Conservation (phyloP, 306 rosid genomes). For the Alnus glutinosa region DNA sequence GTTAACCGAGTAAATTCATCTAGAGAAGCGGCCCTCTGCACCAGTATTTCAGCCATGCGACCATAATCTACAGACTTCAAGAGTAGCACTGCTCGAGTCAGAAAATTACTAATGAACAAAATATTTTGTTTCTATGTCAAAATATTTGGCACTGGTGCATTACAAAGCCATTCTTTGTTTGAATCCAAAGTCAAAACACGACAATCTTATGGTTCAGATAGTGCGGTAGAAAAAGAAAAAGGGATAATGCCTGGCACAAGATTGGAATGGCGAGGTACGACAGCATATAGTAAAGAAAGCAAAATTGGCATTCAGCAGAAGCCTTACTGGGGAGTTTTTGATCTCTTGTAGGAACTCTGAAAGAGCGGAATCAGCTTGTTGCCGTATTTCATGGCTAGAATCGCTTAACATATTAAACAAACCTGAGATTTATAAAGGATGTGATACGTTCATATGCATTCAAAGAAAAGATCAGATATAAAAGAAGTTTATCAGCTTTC, state of each 20-base stretch:
- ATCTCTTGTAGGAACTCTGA: constrained; percentile 99
- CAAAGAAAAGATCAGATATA: constrained; percentile 10
- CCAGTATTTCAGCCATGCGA: constrained; percentile 98
- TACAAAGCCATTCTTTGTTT: constrained; percentile 24
- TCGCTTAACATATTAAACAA: constrained; percentile 98
- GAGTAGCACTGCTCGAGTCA: constrained; percentile 99
- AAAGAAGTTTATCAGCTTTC: constrained; percentile 3
- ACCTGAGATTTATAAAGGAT: constrained; percentile 57
- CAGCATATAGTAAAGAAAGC: constrained; percentile 5
- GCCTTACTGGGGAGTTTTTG: constrained; percentile 96
- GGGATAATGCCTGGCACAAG: constrained; percentile 17
- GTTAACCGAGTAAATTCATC: constrained; percentile 97
- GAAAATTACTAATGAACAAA: constrained; percentile 84
- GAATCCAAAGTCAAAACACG: neutral
- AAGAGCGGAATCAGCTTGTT: constrained; percentile 99
- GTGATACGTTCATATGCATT: constrained; percentile 26
- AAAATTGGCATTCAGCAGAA: constrained; percentile 26
- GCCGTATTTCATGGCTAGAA: constrained; percentile 94
- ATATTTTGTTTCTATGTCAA: constrained; percentile 41
- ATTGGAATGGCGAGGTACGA: constrained; percentile 7
- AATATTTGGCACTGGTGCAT: constrained; percentile 30
- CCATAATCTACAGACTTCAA: constrained; percentile 99
- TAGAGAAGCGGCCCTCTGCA: constrained; percentile 81
- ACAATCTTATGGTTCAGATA: neutral
- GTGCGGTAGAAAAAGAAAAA: constrained; percentile 5